Percentiles rank a stretch among this genome's conserved stretches.
Evolutionary conservation across 352 stramenopile species (phyloP).

Genomic region (Globisporangium canariense): DNA sequence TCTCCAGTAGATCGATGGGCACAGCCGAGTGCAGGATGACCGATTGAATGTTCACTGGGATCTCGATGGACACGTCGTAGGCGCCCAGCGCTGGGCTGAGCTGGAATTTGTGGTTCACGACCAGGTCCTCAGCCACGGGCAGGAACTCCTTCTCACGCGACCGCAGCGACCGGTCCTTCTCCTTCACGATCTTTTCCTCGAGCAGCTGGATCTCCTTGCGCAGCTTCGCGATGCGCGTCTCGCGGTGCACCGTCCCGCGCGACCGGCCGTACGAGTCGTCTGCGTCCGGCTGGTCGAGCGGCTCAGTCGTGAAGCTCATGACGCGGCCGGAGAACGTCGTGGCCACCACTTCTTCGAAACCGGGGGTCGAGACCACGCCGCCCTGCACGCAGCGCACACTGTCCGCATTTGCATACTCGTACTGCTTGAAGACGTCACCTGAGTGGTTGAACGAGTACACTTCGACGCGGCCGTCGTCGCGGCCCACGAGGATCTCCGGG

Average conservation of each 20-base stretch:
- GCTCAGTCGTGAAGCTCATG: conserved; percentile 81
- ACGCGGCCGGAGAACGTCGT: conserved; percentile 79
- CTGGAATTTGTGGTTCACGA: conserved; percentile 77
- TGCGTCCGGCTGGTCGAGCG: conserved; percentile 64
- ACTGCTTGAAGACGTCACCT: conserved; percentile 58
- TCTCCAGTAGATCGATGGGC: conserved; percentile 75
- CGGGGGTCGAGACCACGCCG: conserved; percentile 64
- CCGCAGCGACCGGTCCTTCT: conserved; percentile 40
- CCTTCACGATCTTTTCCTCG: conserved; percentile 65
- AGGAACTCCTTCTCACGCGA: conserved; percentile 61
- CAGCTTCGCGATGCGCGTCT: conserved; percentile 78
- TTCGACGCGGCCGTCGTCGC: conserved; percentile 78
- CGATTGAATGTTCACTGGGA: conserved; percentile 76
- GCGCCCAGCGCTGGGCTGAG: conserved; percentile 61
- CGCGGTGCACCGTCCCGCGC: conserved; percentile 67
- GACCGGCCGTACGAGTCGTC: conserved; percentile 79
- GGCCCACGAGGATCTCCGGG: conserved; percentile 70
- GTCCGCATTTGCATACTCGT: conserved; percentile 64
- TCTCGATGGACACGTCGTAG: conserved; percentile 81
- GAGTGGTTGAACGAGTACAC: conserved; percentile 59
- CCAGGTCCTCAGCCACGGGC: conserved; percentile 68
- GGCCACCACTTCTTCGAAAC: conserved; percentile 71
- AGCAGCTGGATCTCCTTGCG: conserved; percentile 69
- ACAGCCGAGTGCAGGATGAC: conserved; percentile 72
- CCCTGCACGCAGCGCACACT: conserved; percentile 74